phyloP scores from a whole-genome alignment of 2,329 filamentous ascomycete genomes.

The Fusarium dlaminii region DNA sequence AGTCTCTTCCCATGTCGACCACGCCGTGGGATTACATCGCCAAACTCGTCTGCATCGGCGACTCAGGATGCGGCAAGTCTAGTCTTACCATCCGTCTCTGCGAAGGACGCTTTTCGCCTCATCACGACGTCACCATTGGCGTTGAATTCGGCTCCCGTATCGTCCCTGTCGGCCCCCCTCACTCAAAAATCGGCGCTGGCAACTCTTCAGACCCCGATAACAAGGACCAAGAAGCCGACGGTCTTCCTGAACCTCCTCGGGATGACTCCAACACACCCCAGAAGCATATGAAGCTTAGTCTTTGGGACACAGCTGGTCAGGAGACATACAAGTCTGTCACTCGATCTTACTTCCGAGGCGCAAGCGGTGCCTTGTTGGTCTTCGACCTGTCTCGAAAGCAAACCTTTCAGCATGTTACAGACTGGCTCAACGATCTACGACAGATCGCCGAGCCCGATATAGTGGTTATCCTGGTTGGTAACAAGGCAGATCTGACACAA shows the following conservation, averaged over 20 bases:
- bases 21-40: slow-evolving; percentile 98
- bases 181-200: slow-evolving; percentile 58
- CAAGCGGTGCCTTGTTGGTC: slow-evolving; percentile 78
- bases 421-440: slow-evolving; percentile 93
- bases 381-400: slow-evolving; percentile 90
- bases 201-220: slow-evolving; percentile 32
- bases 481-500: slow-evolving; percentile 86
- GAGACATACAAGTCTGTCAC: slow-evolving; percentile 98
- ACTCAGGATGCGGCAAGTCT: slow-evolving; percentile 96
- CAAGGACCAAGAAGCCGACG: slow-evolving; percentile 41
- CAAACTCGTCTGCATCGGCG: slow-evolving; percentile 97
- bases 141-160: slow-evolving; percentile 96
- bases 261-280: slow-evolving; percentile 55
- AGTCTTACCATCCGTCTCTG: slow-evolving; percentile 93
- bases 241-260: slow-evolving; percentile 64
- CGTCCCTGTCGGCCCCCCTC: slow-evolving; percentile 87
- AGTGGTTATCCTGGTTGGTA: slow-evolving; percentile 92
- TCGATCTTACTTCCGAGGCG: slow-evolving; percentile 89
- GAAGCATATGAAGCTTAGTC: slow-evolving; percentile 89
- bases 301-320: slow-evolving; percentile 97
- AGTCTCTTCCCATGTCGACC: slow-evolving; percentile 58
- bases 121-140: slow-evolving; percentile 97
- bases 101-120: slow-evolving; percentile 92
- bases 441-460: slow-evolving; percentile 97
- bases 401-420: slow-evolving; percentile 88